A percentile compares a stretch with the other conserved stretches of the same genome.
phyloP scores from a whole-genome alignment of 495 filamentous ascomycete species.

The Oidiodendron maius region DNA sequence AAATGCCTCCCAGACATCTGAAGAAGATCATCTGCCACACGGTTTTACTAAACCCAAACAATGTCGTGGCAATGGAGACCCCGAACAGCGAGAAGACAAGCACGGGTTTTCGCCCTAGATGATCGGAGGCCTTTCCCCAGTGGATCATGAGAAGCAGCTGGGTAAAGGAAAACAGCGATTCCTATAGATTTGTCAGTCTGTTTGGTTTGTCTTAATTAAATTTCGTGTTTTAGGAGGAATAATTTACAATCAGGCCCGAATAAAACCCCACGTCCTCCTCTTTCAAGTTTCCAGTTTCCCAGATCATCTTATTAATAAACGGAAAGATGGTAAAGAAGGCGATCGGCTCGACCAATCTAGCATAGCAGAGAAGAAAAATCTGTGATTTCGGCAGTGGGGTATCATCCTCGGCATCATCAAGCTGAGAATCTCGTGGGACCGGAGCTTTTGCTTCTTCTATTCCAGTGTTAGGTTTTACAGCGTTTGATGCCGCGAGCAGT shows the following conservation, averaged over 20 bases:
- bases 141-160: constrained; percentile 39
- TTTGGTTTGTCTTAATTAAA: not conserved
- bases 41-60: constrained; percentile 56
- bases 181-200: constrained; percentile 19
- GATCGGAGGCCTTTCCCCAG: constrained; percentile 63
- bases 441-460: not conserved
- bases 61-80: constrained; percentile 45
- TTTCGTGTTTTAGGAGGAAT: not conserved
- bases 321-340: constrained; percentile 74
- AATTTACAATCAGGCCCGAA: constrained; percentile 51
- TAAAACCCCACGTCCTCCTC: constrained; percentile 65
- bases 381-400: constrained; percentile 50
- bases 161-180: constrained; percentile 64
- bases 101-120: constrained; percentile 60
- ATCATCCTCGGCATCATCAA: constrained; percentile 10
- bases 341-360: constrained; percentile 63
- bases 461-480: not conserved
- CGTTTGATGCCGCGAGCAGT: not conserved
- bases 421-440: not conserved
- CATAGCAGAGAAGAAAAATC: constrained; percentile 60
- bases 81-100: constrained; percentile 57
- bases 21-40: constrained; percentile 64
- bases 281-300: constrained; percentile 47
- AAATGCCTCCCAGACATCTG: constrained; percentile 59
- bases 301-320: constrained; percentile 67